Evolutionary conservation across 352 stramenopile genomes (phyloP), one percentile per base, ranked within the genome.

Genomic region (Globisporangium sylvaticum): DNA sequence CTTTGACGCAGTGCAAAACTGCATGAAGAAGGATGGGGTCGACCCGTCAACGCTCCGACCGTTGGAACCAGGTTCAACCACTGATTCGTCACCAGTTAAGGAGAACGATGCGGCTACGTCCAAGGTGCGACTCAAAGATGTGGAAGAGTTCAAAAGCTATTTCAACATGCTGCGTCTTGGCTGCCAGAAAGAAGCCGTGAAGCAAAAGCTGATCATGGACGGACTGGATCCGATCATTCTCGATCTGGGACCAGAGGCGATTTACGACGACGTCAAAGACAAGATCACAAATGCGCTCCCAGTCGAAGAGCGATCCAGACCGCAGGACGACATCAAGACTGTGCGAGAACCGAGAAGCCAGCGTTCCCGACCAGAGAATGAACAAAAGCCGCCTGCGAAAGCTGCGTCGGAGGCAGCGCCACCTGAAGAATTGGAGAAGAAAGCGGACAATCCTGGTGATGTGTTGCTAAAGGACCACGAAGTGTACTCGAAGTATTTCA

Each of bases 141-240:
- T 90, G 37, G 68, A 88, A 7, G 78, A 91, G 39, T 93, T 91
- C 22, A 73, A 79, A 27, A 83, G 83, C 50, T 98, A 98, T 66
- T 98, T 98, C 73, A 89, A 87, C 64, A 98, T 99, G 95, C 69
- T 98, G 18, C 88, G 95, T 48, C 83, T 98, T 65, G 95, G 96
- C 24, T 86, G 96, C 12, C 92, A 85, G 3, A 88, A 88, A 62
- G 88, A 92, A 61, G 93, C 94, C 6, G 90, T 98, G 2, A 87
- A 88, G 48, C 90, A 98, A 62, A 98, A 98, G 55, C 76, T 98
- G 67, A 66, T 80, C 25, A 92, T 94, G 79, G 94, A 98, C 71
- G 96, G 92, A 24, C n/a, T 89, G 14, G 87, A 93, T 62, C 80
- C 87, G 20, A 70, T 80, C 14, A 81, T 95, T 48, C 25, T 93